Percentiles rank a stretch among this genome's conserved stretches.
These are phyloP conservation scores for Stevia rebaudiana DNA, from an alignment of 140 eudicot genomes.

Conservation along the genomic window DNA sequence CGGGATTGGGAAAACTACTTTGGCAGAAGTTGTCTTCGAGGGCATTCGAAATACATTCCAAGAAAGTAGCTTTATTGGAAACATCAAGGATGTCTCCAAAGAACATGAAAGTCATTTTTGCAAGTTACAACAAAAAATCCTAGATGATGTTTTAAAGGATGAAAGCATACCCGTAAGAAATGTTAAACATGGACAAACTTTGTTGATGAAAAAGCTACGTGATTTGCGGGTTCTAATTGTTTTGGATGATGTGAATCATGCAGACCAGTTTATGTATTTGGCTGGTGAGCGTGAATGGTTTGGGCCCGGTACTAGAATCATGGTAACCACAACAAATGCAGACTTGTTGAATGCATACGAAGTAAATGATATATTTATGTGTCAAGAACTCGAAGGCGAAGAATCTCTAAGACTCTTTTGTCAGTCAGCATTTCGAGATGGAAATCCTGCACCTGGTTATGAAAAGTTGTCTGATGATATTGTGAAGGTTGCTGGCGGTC, in stretches of 20 bases:
- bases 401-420: conserved; percentile 23
- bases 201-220: conserved; percentile 3
- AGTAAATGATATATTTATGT: not conserved
- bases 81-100: conserved; percentile 15
- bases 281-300: conserved; percentile 29
- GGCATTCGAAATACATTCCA: not conserved
- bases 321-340: conserved; percentile 19
- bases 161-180: too few relatives aligned
- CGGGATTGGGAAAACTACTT: conserved; percentile 22
- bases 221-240: not conserved
- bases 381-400: conserved; percentile 6
- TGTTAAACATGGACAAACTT: too few relatives aligned
- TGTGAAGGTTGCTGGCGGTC: conserved; percentile 20
- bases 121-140: too few relatives aligned
- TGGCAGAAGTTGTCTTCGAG: conserved; percentile 12
- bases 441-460: conserved; percentile 4
- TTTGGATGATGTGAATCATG: conserved; percentile 26
- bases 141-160: too few relatives aligned
- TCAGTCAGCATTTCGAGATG: conserved; percentile 14
- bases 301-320: conserved; percentile 22
- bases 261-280: conserved; percentile 18
- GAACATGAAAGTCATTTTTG: not conserved
- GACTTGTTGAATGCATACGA: not conserved
- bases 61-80: conserved; percentile 8
- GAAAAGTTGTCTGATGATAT: conserved; percentile 14